phyloP scores from a whole-genome alignment of 2,329 filamentous ascomycete species.

The Colletotrichum sansevieriae region DNA sequence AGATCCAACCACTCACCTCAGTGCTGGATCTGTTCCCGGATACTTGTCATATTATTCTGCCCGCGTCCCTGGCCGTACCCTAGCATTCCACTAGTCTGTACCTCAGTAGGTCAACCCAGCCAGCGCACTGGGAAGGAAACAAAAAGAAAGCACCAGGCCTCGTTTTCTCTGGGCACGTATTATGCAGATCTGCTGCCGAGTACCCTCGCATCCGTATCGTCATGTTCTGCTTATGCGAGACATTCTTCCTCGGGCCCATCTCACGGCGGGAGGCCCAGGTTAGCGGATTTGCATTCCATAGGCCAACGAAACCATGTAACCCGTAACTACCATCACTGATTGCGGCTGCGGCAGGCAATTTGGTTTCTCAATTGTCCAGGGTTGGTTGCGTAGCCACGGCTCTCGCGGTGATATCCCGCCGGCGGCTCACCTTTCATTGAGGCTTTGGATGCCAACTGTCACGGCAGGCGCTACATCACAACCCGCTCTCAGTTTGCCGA shows the following conservation, averaged over 20 bases:
- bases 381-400: constrained; percentile 5
- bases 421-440: background rate
- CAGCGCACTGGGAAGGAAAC: constrained; percentile 10
- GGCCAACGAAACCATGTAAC: background rate
- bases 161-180: constrained; percentile 19
- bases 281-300: background rate
- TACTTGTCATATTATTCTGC: background rate
- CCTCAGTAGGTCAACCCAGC: constrained; percentile 36
- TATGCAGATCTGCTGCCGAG: constrained; percentile 29
- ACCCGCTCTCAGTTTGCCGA: background rate
- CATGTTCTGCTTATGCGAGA: constrained; percentile 34
- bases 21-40: background rate
- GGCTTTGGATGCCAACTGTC: background rate
- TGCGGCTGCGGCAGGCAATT: background rate
- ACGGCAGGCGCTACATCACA: background rate
- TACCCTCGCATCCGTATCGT: constrained; percentile 3
- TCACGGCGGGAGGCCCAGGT: constrained; percentile 11
- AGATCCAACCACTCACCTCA: background rate
- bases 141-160: constrained; percentile 4
- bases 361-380: background rate
- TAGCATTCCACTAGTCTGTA: constrained; percentile 17
- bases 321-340: background rate
- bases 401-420: background rate
- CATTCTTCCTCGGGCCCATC: constrained; percentile 16
- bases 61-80: background rate